These are phyloP conservation scores for Fraxinus velutina DNA, from an alignment of 305 asterid genomes.

Conservation along the genomic window DNA sequence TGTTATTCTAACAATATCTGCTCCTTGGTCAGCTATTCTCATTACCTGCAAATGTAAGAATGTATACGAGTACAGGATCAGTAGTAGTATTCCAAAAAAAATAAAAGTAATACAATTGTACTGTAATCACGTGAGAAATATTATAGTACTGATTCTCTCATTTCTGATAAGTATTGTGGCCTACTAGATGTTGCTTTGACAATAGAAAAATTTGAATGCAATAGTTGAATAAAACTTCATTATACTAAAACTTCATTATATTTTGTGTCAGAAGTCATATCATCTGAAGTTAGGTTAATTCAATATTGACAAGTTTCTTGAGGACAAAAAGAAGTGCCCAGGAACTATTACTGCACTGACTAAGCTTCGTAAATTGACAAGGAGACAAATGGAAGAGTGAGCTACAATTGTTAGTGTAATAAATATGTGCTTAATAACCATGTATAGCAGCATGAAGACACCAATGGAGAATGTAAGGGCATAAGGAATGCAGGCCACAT, in stretches of 20 bases:
- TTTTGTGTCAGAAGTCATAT: not conserved
- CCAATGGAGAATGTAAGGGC: not conserved
- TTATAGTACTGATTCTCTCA: not conserved
- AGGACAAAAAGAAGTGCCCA: not conserved
- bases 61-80: not conserved
- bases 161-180: not conserved
- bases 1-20: slow-evolving; percentile 91
- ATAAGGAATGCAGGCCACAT: not conserved
- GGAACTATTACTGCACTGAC: not conserved
- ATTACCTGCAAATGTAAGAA: slow-evolving; percentile 59
- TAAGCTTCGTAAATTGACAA: not conserved
- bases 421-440: not conserved
- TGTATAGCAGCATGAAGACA: not conserved
- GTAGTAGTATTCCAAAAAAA: not conserved
- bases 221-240: not conserved
- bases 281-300: not conserved
- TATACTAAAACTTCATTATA: too few species aligned
- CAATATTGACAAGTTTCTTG: not conserved
- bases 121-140: not conserved
- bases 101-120: not conserved
- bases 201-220: not conserved
- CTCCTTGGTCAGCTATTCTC: slow-evolving; percentile 96
- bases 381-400: not conserved
- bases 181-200: not conserved
- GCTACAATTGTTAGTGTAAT: not conserved